Conservation (phyloP, 768 basidiomycete species). For the Glaciozyma antarctica region DNA sequence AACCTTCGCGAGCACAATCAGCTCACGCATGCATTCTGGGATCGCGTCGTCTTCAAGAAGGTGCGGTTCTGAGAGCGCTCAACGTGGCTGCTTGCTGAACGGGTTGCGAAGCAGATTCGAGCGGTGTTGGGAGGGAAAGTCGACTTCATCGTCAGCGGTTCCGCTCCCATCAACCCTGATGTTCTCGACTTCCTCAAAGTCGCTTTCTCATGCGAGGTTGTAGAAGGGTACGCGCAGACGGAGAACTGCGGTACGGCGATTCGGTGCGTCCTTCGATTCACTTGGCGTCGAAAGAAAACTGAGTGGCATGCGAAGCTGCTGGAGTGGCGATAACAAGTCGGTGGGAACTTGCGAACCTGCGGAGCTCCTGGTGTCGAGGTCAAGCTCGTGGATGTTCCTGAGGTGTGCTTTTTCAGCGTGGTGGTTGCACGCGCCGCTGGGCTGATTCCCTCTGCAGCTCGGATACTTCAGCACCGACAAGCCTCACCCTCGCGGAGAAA, state of each 20-base stretch:
- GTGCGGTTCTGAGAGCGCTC: slow-evolving; percentile 40
- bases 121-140: slow-evolving; percentile 74
- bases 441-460: slow-evolving; percentile 1
- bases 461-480: slow-evolving; percentile 70
- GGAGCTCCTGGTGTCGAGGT: slow-evolving; percentile 63
- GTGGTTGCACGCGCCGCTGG: neutral
- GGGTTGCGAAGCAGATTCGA: slow-evolving; percentile 50
- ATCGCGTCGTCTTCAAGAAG: slow-evolving; percentile 84
- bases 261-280: slow-evolving; percentile 1
- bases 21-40: slow-evolving; percentile 62
- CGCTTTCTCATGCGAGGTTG: slow-evolving; percentile 60
- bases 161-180: slow-evolving; percentile 75
- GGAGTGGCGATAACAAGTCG: slow-evolving; percentile 6
- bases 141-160: slow-evolving; percentile 59
- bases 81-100: neutral
- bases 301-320: no score
- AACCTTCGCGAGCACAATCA: slow-evolving; percentile 57
- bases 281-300: no score
- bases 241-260: slow-evolving; percentile 64
- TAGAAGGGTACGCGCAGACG: slow-evolving; percentile 86
- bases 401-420: no score
- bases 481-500: slow-evolving; percentile 83
- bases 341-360: slow-evolving; percentile 71
- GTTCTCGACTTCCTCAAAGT: slow-evolving; percentile 76
- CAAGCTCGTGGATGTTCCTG: slow-evolving; percentile 81